Evolutionary conservation across 495 filamentous ascomycete species (phyloP), one percentile per base, ranked within the genome.

Genomic region (Umbilicaria muhlenbergii): DNA sequence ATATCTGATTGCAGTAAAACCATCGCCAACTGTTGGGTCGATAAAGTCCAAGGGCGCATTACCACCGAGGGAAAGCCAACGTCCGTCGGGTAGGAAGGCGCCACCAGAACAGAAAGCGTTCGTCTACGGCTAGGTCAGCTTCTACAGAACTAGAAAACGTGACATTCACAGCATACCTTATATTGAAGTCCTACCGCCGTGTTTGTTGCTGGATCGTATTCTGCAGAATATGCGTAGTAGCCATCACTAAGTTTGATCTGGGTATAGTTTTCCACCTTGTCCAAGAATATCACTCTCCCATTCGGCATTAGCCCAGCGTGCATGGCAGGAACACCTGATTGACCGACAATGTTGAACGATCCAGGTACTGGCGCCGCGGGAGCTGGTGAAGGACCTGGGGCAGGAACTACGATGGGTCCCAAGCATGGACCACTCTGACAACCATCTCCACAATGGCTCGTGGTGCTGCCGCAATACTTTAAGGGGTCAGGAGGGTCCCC

Each of bases 71-170:
- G 69, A 68, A 19, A 77, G 44, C 15, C 71, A 59, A 1, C 59
- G 58, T 11, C 76, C 75, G 48, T 80, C 67, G 17, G 73, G 61
- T 37, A 80, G 64, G 58, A 77, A 79, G 13, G 60, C 62, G 47
- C 76, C 75, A 13, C 73, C 76, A 16, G 73, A 65, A 51, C 75
- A 80, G 59, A 80, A 80, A 15, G 75, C 65, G 48, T 80, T 80
- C 7, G 76, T 79, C 53, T 52, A 6, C 11, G 34, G 3, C 3
- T 12, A 17, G 0, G 28, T 38, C 39, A 18, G 34, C 32, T 32
- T 15, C n/a, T 15, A 15, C 3, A 28, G 34, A 28, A 21, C 5
- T 24, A 16, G 34, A 5, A n/a, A 40, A 3, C n/a, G 13, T 6
- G 34, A 8, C 33, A 14, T 36, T 32, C 16, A 11, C 6, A 13